These are phyloP conservation scores for Apium graveolens DNA, from an alignment of 129 eudicot species.

Conservation along the genomic window DNA sequence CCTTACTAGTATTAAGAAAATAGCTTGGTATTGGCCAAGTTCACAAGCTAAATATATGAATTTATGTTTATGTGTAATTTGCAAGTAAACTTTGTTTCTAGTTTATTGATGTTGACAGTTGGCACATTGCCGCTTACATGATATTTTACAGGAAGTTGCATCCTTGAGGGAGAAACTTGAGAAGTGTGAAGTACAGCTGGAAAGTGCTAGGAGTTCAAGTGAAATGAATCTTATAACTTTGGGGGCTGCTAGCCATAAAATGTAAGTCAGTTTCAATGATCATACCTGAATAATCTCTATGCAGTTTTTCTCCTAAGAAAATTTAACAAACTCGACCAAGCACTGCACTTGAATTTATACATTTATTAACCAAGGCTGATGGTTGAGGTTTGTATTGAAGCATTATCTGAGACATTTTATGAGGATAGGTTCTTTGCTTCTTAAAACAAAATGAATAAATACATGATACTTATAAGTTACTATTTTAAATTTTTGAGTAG, in stretches of 20 bases:
- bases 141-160: slow-evolving; percentile 26
- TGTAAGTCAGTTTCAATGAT: slow-evolving; percentile 17
- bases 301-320: not conserved
- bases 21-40: not conserved
- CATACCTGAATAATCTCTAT: not conserved
- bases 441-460: not conserved
- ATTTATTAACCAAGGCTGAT: not conserved
- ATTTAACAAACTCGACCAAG: not conserved
- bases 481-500: not conserved
- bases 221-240: slow-evolving; percentile 50
- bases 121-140: not conserved
- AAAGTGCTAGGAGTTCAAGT: slow-evolving; percentile 40
- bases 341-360: not conserved
- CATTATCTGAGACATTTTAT: not conserved
- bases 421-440: not conserved
- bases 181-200: slow-evolving; percentile 54
- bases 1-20: not conserved
- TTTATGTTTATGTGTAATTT: not conserved
- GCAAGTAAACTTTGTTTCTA: not conserved
- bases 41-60: not conserved
- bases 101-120: not conserved
- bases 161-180: slow-evolving; percentile 57
- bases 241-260: slow-evolving; percentile 38
- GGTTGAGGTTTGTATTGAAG: not conserved
- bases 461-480: not conserved